Evolutionary conservation across 148 eudicot genomes (phyloP).

Genomic region (Camellia granthamiana): DNA sequence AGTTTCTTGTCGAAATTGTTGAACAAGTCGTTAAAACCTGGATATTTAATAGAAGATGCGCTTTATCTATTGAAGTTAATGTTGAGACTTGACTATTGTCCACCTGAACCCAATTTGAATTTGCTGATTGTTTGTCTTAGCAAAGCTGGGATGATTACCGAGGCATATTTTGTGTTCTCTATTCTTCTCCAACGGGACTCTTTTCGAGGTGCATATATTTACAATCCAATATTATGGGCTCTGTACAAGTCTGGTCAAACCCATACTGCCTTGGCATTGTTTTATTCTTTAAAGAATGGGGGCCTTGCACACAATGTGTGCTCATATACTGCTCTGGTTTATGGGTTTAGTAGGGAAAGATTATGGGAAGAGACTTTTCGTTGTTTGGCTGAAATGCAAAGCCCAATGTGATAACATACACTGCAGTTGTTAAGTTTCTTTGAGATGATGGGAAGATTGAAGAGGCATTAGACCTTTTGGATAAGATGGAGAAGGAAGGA

Average conservation of each 20-base stretch:
- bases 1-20: slow-evolving; percentile 36
- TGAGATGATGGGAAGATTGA: slow-evolving; percentile 52
- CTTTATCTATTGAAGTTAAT: slow-evolving; percentile 36
- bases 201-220: slow-evolving; percentile 32
- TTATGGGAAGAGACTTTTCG: slow-evolving; percentile 36
- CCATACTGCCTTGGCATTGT: slow-evolving; percentile 38
- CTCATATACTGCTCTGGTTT: slow-evolving; percentile 61
- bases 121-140: slow-evolving; percentile 40
- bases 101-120: slow-evolving; percentile 25
- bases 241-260: slow-evolving; percentile 45
- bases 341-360: slow-evolving; percentile 45
- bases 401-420: slow-evolving; percentile 49
- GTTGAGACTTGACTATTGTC: slow-evolving; percentile 38
- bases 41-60: slow-evolving; percentile 27
- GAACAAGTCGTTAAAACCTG: slow-evolving; percentile 32
- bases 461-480: slow-evolving; percentile 44
- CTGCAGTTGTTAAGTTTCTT: slow-evolving; percentile 43
- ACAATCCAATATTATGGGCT: slow-evolving; percentile 63
- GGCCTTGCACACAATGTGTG: slow-evolving; percentile 45
- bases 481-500: slow-evolving; percentile 48
- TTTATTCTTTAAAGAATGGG: slow-evolving; percentile 45
- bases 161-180: slow-evolving; percentile 39
- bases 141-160: slow-evolving; percentile 34
- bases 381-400: slow-evolving; percentile 50
- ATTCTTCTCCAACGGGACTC: slow-evolving; percentile 33